phyloP scores from a whole-genome alignment of 2,329 filamentous ascomycete genomes.

The Xylaria sp. region DNA sequence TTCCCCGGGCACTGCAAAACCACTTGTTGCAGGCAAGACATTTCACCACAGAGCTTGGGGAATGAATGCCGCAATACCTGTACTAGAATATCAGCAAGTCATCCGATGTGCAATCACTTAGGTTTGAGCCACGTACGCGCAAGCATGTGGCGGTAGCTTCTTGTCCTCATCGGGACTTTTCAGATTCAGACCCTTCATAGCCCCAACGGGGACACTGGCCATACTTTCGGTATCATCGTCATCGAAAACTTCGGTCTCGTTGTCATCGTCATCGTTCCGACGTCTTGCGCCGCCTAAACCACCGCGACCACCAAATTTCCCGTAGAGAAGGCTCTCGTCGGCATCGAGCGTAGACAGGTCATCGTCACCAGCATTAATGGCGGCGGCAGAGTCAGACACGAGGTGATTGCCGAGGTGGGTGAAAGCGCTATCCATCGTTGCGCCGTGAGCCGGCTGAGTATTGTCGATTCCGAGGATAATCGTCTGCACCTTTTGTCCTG shows the following conservation, averaged over 20 bases:
- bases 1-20: slow-evolving; percentile 98
- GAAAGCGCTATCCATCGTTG: slow-evolving; percentile 81
- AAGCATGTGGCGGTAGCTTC: slow-evolving; percentile 90
- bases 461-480: slow-evolving; percentile 18
- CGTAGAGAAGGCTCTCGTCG: slow-evolving; percentile 81
- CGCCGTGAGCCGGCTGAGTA: slow-evolving; percentile 29
- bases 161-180: slow-evolving; percentile 74
- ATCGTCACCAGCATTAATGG: slow-evolving; percentile 86
- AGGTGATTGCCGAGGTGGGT: slow-evolving; percentile 86
- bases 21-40: slow-evolving; percentile 95
- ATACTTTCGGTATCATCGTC: slow-evolving; percentile 79
- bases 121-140: slow-evolving; percentile 69
- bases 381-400: slow-evolving; percentile 79
- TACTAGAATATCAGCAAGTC: slow-evolving; percentile 30
- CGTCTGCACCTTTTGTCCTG: not conserved
- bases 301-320: slow-evolving; percentile 63
- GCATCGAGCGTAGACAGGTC: slow-evolving; percentile 70
- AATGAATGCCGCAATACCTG: slow-evolving; percentile 97
- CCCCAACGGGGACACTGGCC: slow-evolving; percentile 79
- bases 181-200: slow-evolving; percentile 66
- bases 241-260: slow-evolving; percentile 79
- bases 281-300: slow-evolving; percentile 54
- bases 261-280: slow-evolving; percentile 85
- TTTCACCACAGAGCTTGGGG: slow-evolving; percentile 92
- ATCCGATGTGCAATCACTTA: slow-evolving; percentile 7